These are phyloP conservation scores for Potentilla sterilis DNA, from an alignment of 306 rosid species.

Conservation along the genomic window DNA sequence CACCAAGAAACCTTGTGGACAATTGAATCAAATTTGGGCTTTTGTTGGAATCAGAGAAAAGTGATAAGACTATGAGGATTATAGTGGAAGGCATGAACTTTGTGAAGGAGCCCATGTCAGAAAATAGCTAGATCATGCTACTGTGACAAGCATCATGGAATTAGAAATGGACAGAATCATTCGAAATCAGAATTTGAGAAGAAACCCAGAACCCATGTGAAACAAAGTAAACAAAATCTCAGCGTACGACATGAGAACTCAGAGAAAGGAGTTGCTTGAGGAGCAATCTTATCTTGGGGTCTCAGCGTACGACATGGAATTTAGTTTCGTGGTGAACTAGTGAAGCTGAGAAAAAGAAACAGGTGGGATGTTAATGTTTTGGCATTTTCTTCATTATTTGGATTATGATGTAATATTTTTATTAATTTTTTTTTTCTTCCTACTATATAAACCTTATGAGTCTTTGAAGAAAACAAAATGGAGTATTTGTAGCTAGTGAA, in stretches of 20 bases:
- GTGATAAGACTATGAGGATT: not conserved
- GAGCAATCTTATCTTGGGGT: not conserved
- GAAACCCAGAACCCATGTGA: not conserved
- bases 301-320: no score
- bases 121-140: no score
- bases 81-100: no score
- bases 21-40: not conserved
- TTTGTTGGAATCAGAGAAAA: not conserved
- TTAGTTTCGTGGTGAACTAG: not conserved
- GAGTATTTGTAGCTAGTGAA: no score
- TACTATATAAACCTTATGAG: no score
- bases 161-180: no score
- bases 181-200: no score
- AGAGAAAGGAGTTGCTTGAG: not conserved
- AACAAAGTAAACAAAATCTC: not conserved
- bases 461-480: no score
- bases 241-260: not conserved
- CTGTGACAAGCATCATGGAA: no score
- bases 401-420: no score
- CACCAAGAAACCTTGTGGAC: not conserved
- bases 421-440: no score
- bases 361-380: slow-evolving; percentile 1
- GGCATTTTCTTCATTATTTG: slow-evolving; percentile 19
- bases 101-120: no score
- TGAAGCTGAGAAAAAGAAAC: slow-evolving; percentile 18